These are phyloP conservation scores for Fusarium robinianum DNA, from an alignment of 2,329 filamentous ascomycete species.

Conservation along the genomic window DNA sequence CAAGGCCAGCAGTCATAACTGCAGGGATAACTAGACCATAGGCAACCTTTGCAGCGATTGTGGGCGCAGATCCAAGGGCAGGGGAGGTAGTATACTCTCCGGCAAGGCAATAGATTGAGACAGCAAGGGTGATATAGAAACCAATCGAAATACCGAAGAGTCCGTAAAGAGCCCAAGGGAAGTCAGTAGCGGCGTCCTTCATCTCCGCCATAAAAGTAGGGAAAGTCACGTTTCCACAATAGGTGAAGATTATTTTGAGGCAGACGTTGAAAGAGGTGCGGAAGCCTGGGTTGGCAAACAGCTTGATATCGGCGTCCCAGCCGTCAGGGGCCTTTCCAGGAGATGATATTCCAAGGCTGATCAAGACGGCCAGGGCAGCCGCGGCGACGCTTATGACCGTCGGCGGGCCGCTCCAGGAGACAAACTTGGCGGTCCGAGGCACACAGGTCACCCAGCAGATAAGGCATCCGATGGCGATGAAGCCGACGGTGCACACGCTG, in stretches of 20 bases:
- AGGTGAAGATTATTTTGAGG: conserved; percentile 21
- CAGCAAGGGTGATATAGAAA: conserved; percentile 18
- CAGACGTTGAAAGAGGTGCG: conserved; percentile 4
- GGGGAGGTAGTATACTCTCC: conserved; percentile 21
- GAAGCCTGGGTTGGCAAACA: conserved; percentile 10
- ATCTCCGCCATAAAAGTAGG: conserved; percentile 28
- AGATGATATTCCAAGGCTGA: conserved; percentile 4
- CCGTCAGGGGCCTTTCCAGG: background rate
- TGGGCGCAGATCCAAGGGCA: conserved; percentile 20
- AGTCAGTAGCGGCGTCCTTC: conserved; percentile 21
- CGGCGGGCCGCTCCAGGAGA: conserved; percentile 3
- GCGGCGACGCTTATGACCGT: conserved; percentile 5
- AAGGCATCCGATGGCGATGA: background rate
- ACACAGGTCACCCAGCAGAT: background rate
- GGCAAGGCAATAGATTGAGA: conserved; percentile 21
- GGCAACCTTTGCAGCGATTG: conserved; percentile 21
- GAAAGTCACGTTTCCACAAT: conserved; percentile 23
- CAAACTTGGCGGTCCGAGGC: conserved; percentile 6
- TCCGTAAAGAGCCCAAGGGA: conserved; percentile 10
- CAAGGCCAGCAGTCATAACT: conserved; percentile 20
- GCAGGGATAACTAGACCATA: conserved; percentile 24
- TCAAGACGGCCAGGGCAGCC: conserved; percentile 9
- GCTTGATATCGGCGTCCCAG: conserved; percentile 13
- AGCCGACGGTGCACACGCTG: conserved; percentile 2
- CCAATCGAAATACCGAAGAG: conserved; percentile 15